Evolutionary conservation across 2,329 filamentous ascomycete species (phyloP), one percentile per base, ranked within the genome.

Genomic region (Pseudogymnoascus sp.): DNA sequence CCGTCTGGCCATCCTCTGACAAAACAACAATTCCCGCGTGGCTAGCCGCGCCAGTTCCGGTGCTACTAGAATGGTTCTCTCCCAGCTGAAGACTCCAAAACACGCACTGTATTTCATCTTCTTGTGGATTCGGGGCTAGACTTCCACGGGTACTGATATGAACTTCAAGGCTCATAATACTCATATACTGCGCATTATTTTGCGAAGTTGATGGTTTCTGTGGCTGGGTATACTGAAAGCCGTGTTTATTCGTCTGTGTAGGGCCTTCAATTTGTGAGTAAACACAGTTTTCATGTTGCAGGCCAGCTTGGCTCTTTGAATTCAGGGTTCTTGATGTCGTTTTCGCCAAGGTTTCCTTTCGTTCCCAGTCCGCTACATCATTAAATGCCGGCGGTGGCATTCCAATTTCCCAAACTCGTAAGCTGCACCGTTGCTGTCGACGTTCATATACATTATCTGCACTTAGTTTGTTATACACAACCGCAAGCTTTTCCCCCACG

Each of bases 131-230:
- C 0, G 94, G 92, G 2, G 91, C 83, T 7, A 97, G 79, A 58
- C 84, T 85, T 5, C 85, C 90, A 61, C 93, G 83, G 3, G 89
- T 94, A 68, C 96, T 96, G 64, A 95, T 87, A 71, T 99, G 93
- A 4, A 97, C 77, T 71, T 99, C 94, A 5, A 99, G 75, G 66
- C 92, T 95, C 90, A 99, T 92, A 15, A 88, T 91, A 67, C 90
- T 96, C 94, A 99, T 97, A 72, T 96, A 96, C 67, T 94, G 89
- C 2, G 85, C 86, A 72, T 95, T 90, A 66, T 93, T 89, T 69
- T 90, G 84, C 15, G 95, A 85, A 66, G 86, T 91, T 0, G 87
- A 89, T 1, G 86, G 86, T 66, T 85, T 84, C 64, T 82, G 81
- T 70, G 86, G 89, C 67, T 92, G 91, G 0, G 88, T 91, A 72